A percentile compares a stretch with the other conserved stretches of the same genome.
Evolutionary conservation across 2,329 filamentous ascomycete species (phyloP).

Genomic region (Colletotrichum incanum): DNA sequence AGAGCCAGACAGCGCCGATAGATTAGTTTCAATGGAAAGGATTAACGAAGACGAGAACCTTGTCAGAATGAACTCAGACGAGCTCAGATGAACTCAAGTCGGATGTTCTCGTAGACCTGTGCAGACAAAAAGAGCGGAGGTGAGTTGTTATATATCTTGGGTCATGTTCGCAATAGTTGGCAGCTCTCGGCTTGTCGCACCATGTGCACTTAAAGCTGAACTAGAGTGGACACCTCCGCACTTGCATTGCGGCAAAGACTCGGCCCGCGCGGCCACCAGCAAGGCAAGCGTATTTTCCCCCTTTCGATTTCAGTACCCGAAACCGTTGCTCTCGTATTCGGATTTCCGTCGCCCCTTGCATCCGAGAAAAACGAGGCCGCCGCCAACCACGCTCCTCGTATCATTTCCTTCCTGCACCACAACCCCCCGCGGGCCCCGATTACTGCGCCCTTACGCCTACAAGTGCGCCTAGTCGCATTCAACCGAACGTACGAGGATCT

Average conservation of each 20-base stretch:
- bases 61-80: not conserved
- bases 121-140: not conserved
- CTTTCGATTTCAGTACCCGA: conserved; percentile 16
- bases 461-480: conserved; percentile 9
- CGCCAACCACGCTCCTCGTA: conserved; percentile 35
- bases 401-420: conserved; percentile 37
- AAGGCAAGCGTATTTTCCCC: not conserved
- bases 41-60: conserved; percentile 14
- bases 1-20: conserved; percentile 35
- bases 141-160: too few species aligned
- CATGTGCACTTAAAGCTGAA: not conserved
- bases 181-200: not conserved
- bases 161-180: not conserved
- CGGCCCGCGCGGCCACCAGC: conserved; percentile 1
- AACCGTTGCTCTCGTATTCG: conserved; percentile 37
- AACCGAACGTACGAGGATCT: not conserved
- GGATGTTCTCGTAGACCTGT: not conserved
- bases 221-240: not conserved
- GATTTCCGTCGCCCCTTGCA: conserved; percentile 15
- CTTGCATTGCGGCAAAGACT: not conserved
- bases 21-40: conserved; percentile 41
- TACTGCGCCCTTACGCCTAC: conserved; percentile 20
- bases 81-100: not conserved
- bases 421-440: conserved; percentile 8
- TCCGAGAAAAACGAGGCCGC: conserved; percentile 42